Evolutionary conservation across 352 stramenopile species (phyloP).

Genomic region (Globisporangium cylindrosporum): DNA sequence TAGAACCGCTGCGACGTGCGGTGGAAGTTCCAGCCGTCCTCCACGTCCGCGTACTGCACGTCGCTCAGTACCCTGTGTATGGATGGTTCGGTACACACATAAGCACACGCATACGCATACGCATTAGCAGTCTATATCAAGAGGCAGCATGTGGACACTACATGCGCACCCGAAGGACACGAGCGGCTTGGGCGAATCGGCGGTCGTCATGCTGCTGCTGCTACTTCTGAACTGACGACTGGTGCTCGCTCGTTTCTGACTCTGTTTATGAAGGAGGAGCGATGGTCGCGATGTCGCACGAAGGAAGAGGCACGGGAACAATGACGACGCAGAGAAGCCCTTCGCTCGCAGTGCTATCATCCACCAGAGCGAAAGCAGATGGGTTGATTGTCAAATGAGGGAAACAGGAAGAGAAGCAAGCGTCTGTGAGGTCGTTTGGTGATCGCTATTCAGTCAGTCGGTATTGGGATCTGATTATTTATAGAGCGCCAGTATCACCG

Average conservation of each 20-base stretch:
- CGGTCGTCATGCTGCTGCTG: neutral
- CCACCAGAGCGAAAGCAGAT: neutral
- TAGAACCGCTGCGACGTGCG: conserved; percentile 67
- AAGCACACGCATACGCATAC: neutral
- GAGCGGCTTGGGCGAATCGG: conserved; percentile 24
- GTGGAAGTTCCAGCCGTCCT: conserved; percentile 79
- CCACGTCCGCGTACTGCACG: conserved; percentile 81
- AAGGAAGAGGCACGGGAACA: neutral
- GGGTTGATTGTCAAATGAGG: neutral
- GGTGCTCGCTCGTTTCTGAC: neutral
- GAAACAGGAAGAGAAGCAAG: too few species aligned
- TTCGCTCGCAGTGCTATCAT: too few species aligned
- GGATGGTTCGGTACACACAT: neutral
- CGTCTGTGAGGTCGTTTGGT: too few species aligned
- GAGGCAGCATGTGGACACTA: neutral
- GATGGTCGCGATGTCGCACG: neutral
- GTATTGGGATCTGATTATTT: too few species aligned
- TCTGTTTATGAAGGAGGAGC: neutral
- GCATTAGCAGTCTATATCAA: neutral
- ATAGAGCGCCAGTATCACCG: too few species aligned
- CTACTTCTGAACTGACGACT: neutral
- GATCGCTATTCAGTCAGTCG: too few species aligned
- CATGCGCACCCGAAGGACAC: conserved; percentile 50
- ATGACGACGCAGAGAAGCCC: too few species aligned
- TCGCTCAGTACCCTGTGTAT: conserved; percentile 54